Conservation (phyloP, 164 flowering plant genomes). For the Vitis cinerea region DNA sequence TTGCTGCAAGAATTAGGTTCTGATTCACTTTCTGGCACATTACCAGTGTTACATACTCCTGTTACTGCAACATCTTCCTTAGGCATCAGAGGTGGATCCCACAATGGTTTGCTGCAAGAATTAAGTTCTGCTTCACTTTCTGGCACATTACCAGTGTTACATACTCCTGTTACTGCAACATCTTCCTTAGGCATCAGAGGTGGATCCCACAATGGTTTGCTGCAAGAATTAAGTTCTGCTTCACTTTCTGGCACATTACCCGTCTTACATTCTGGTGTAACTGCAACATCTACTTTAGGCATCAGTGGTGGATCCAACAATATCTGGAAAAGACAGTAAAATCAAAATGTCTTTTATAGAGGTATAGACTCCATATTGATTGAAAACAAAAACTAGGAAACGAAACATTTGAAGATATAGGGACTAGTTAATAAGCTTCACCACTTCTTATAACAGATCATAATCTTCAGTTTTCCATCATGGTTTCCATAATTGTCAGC, state of each 20-base stretch:
- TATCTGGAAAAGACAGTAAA: constrained; percentile 15
- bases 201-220: neutral
- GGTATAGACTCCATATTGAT: neutral
- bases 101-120: too few species aligned
- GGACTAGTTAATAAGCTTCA: too few species aligned
- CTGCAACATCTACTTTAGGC: neutral
- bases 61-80: constrained; percentile 17
- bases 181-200: constrained; percentile 13
- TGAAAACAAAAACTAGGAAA: neutral
- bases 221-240: too few species aligned
- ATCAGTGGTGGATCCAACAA: neutral
- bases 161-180: constrained; percentile 4
- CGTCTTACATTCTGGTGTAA: constrained; percentile 5
- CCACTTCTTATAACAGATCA: too few species aligned
- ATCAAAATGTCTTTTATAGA: neutral
- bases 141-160: constrained; percentile 1
- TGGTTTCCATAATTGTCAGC: too few species aligned
- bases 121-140: too few species aligned
- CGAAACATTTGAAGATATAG: too few species aligned
- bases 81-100: neutral
- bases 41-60: constrained; percentile 6
- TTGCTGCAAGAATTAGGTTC: too few species aligned
- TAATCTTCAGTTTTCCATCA: too few species aligned
- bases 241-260: neutral
- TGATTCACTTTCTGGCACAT: neutral